phyloP scores from a whole-genome alignment of 352 stramenopile species.

The Aphanomyces stellatus region DNA sequence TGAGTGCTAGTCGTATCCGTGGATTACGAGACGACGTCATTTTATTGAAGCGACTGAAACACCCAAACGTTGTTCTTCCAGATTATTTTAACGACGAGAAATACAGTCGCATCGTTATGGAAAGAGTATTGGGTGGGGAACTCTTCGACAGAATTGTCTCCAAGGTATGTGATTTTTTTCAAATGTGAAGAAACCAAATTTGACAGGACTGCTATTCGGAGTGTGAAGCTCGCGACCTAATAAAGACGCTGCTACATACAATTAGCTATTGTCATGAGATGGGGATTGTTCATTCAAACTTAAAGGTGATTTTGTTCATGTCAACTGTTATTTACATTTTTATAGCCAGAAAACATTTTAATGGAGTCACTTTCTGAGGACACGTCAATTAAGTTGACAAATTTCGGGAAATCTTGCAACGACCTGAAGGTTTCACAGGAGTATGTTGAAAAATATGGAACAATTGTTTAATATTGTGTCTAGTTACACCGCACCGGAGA shows the following conservation, averaged over 20 bases:
- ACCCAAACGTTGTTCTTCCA: slow-evolving; percentile 80
- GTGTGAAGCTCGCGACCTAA: slow-evolving; percentile 58
- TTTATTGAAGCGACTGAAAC: slow-evolving; percentile 66
- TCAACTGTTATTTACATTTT: not conserved
- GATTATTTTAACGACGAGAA: slow-evolving; percentile 87
- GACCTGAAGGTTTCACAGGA: not conserved
- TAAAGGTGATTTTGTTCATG: not conserved
- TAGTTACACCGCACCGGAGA: slow-evolving; percentile 13
- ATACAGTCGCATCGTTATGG: slow-evolving; percentile 94
- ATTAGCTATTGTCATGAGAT: not conserved
- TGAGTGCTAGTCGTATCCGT: not conserved
- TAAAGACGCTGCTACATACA: not conserved
- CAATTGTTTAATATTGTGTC: not conserved
- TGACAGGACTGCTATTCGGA: slow-evolving; percentile 67
- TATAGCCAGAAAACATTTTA: slow-evolving; percentile 10
- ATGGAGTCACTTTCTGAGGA: not conserved
- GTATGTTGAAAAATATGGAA: not conserved
- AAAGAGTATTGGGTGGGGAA: slow-evolving; percentile 85
- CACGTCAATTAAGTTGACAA: slow-evolving; percentile 2
- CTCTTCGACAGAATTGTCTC: slow-evolving; percentile 82
- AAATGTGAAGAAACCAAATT: not conserved
- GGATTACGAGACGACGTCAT: slow-evolving; percentile 20
- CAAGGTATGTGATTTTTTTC: slow-evolving; percentile 28
- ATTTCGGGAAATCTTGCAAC: not conserved
- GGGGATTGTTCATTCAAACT: slow-evolving; percentile 3